Evolutionary conservation across 1,139 yeast genomes (phyloP).

Genomic region (Scheffersomyces lignicola): DNA sequence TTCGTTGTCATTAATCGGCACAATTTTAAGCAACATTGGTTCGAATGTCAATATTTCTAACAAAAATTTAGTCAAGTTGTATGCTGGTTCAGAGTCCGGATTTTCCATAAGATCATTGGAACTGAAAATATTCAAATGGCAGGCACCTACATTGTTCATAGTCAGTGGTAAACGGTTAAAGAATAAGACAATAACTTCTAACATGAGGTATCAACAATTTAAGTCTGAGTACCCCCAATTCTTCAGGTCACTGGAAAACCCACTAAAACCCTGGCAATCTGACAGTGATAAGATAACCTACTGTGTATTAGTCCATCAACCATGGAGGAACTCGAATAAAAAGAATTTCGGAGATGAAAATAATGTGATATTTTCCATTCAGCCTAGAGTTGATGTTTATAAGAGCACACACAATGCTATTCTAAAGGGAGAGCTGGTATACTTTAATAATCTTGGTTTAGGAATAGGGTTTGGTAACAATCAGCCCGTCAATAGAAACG

Average conservation of each 20-base stretch:
- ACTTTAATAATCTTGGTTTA: constrained; percentile 68
- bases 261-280: constrained; percentile 31
- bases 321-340: constrained; percentile 79
- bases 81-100: constrained; percentile 74
- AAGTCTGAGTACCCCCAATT: constrained; percentile 52
- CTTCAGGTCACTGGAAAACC: constrained; percentile 33
- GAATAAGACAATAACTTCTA: constrained; percentile 37
- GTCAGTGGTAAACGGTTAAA: constrained; percentile 62
- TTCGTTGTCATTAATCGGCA: constrained; percentile 41
- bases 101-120: constrained; percentile 87
- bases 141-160: constrained; percentile 75
- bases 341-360: constrained; percentile 65
- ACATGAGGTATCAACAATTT: constrained; percentile 53
- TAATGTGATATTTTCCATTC: constrained; percentile 58
- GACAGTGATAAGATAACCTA: constrained; percentile 49
- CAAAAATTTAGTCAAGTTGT: constrained; percentile 59
- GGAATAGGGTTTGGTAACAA: constrained; percentile 81
- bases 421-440: constrained; percentile 42
- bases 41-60: constrained; percentile 24
- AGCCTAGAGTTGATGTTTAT: constrained; percentile 65
- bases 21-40: constrained; percentile 23
- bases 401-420: constrained; percentile 33
- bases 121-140: constrained; percentile 84
- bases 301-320: constrained; percentile 62
- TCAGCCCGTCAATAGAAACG: constrained; percentile 56